Evolutionary conservation across 257 asterid species (phyloP).

Genomic region (Buddleja alternifolia): DNA sequence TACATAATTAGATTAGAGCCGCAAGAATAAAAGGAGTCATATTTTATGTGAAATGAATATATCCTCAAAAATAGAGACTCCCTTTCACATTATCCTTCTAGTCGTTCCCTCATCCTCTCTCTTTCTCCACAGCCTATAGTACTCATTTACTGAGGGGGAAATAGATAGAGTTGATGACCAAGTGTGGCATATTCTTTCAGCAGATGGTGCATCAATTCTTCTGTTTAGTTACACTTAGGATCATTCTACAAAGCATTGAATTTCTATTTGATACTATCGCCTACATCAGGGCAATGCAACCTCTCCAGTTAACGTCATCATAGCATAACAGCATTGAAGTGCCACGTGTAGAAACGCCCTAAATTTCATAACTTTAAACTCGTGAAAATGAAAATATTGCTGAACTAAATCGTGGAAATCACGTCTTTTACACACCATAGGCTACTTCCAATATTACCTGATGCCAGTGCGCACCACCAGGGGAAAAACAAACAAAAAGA

Average conservation of each 20-base stretch:
- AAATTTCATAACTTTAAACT: not conserved
- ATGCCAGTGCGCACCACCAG: constrained; percentile 15
- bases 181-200: not conserved
- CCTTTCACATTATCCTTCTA: not conserved
- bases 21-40: not conserved
- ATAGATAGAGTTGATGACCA: not conserved
- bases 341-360: not conserved
- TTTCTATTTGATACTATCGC: constrained; percentile 3
- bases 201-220: not conserved
- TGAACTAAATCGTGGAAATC: not conserved
- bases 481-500: not conserved
- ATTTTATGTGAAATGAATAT: not conserved
- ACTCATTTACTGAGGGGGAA: not conserved
- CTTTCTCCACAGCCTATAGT: not conserved
- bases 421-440: not conserved
- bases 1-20: constrained; percentile 9
- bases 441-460: too few relatives aligned
- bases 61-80: not conserved
- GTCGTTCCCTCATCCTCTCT: not conserved
- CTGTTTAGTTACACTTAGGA: not conserved
- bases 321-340: not conserved
- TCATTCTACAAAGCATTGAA: not conserved
- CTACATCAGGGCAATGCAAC: not conserved
- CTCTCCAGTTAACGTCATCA: not conserved
- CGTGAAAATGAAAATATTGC: not conserved